Evolutionary conservation across 352 stramenopile genomes (phyloP).

Genomic region (Globisporangium cylindrosporum): DNA sequence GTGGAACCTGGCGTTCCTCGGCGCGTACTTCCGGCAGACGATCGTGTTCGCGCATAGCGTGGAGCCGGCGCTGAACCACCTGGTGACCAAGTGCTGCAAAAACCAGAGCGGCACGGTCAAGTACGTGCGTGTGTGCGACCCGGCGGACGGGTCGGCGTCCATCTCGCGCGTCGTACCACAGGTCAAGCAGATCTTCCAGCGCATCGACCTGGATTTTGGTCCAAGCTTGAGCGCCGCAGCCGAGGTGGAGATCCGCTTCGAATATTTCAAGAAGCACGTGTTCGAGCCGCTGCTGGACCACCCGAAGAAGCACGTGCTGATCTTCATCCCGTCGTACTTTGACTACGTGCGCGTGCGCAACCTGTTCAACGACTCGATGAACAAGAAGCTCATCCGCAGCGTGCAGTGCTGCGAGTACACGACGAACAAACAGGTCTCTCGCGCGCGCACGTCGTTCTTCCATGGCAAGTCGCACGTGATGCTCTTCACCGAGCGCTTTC

Average conservation of each 20-base stretch:
- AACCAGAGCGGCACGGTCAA: slow-evolving; percentile 57
- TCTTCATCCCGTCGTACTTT: slow-evolving; percentile 84
- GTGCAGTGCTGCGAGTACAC: slow-evolving; percentile 82
- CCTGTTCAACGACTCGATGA: slow-evolving; percentile 69
- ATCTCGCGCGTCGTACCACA: slow-evolving; percentile 68
- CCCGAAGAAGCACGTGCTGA: slow-evolving; percentile 67
- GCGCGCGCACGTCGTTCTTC: slow-evolving; percentile 70
- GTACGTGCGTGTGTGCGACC: slow-evolving; percentile 55
- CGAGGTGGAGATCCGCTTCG: slow-evolving; percentile 68
- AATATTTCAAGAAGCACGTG: slow-evolving; percentile 77
- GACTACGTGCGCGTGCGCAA: slow-evolving; percentile 88
- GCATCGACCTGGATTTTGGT: slow-evolving; percentile 45
- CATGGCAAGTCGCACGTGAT: slow-evolving; percentile 76
- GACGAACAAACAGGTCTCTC: slow-evolving; percentile 55
- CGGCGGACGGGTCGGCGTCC: slow-evolving; percentile 37
- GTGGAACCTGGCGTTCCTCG: slow-evolving; percentile 71
- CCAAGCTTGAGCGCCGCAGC: slow-evolving; percentile 26
- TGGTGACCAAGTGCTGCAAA: slow-evolving; percentile 56
- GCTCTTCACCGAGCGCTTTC: slow-evolving; percentile 81
- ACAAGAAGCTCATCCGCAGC: slow-evolving; percentile 67
- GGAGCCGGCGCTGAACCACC: slow-evolving; percentile 56
- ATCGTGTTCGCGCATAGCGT: slow-evolving; percentile 64
- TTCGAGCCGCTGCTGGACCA: slow-evolving; percentile 69
- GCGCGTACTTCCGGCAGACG: slow-evolving; percentile 69
- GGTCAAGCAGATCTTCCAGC: slow-evolving; percentile 82